A percentile compares a stretch with the other conserved stretches of the same genome.
Evolutionary conservation across 179 eudicot species (phyloP).

Genomic region (Spergularia azorica): DNA sequence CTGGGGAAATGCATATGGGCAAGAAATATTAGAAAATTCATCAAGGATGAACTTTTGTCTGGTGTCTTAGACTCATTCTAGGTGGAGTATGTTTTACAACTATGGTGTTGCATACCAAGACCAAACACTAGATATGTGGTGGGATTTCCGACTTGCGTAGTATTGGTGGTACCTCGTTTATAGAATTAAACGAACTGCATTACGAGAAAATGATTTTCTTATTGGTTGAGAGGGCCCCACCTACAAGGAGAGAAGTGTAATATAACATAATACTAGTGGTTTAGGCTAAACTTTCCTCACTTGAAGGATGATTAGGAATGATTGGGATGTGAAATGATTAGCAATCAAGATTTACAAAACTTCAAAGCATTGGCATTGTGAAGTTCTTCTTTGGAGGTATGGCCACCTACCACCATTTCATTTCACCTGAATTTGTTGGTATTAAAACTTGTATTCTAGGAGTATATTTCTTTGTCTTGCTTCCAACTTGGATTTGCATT

Average conservation of each 20-base stretch:
- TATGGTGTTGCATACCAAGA: too few relatives aligned
- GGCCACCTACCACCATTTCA: slow-evolving; percentile 30
- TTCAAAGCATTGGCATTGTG: slow-evolving; percentile 28
- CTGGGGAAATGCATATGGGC: slow-evolving; percentile 8
- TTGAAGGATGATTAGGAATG: slow-evolving; percentile 34
- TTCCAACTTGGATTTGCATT: slow-evolving; percentile 2
- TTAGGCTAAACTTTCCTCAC: slow-evolving; percentile 27
- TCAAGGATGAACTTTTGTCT: background rate
- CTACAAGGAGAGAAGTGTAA: slow-evolving; percentile 4
- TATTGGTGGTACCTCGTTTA: background rate
- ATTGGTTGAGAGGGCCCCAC: slow-evolving; percentile 14
- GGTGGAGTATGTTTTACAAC: background rate
- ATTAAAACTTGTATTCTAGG: slow-evolving; percentile 6
- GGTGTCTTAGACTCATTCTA: background rate
- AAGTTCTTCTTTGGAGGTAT: slow-evolving; percentile 25
- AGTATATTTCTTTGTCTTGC: background rate
- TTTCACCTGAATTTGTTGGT: slow-evolving; percentile 25
- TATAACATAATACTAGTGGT: slow-evolving; percentile 18
- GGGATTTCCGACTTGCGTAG: too few relatives aligned
- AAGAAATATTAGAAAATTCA: background rate
- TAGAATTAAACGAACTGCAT: background rate
- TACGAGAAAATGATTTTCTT: slow-evolving; percentile 9
- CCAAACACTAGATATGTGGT: too few relatives aligned
- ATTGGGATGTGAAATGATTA: slow-evolving; percentile 29
- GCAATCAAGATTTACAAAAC: slow-evolving; percentile 31